Conservation (phyloP, 2,329 filamentous ascomycete genomes). For the Taxawa tesnikishii region DNA sequence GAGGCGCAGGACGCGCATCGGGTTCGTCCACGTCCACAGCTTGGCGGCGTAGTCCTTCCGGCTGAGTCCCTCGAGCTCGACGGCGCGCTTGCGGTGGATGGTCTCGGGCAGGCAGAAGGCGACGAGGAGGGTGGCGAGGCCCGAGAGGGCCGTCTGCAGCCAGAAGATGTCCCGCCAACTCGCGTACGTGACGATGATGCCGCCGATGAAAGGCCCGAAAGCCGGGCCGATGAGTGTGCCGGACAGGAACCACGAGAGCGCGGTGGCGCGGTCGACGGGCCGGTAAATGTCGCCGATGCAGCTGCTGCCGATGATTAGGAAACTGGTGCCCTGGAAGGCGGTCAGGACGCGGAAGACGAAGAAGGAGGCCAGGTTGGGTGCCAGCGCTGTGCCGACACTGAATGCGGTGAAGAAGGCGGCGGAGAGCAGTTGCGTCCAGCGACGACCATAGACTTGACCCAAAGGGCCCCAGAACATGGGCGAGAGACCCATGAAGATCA, state of each 20-base stretch:
- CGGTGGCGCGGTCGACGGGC: constrained; percentile 55
- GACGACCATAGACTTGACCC: constrained; percentile 36
- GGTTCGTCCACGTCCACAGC: constrained; percentile 54
- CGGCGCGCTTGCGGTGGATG: constrained; percentile 50
- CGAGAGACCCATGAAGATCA: constrained; percentile 60
- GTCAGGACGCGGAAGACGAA: constrained; percentile 64
- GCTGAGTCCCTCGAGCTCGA: constrained; percentile 47
- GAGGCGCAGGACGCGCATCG: constrained; percentile 48
- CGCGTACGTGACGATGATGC: constrained; percentile 63
- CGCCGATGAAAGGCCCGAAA: constrained; percentile 58
- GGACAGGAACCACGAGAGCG: constrained; percentile 60
- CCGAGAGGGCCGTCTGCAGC: constrained; percentile 59
- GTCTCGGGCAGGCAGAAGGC: constrained; percentile 62
- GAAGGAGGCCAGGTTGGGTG: constrained; percentile 58
- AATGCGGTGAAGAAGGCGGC: constrained; percentile 54
- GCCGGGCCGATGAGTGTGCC: constrained; percentile 62
- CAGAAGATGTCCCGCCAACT: constrained; percentile 68
- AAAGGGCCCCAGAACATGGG: constrained; percentile 62
- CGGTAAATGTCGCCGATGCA: constrained; percentile 50
- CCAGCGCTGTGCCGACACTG: constrained; percentile 59
- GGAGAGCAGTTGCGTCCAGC: constrained; percentile 42
- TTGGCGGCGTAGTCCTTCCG: constrained; percentile 36
- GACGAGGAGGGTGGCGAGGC: constrained; percentile 44
- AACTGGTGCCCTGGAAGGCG: constrained; percentile 63
- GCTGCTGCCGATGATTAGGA: constrained; percentile 58